Conservation (phyloP, 192 early-diverging fungal species). For the Backusella macrospora region DNA sequence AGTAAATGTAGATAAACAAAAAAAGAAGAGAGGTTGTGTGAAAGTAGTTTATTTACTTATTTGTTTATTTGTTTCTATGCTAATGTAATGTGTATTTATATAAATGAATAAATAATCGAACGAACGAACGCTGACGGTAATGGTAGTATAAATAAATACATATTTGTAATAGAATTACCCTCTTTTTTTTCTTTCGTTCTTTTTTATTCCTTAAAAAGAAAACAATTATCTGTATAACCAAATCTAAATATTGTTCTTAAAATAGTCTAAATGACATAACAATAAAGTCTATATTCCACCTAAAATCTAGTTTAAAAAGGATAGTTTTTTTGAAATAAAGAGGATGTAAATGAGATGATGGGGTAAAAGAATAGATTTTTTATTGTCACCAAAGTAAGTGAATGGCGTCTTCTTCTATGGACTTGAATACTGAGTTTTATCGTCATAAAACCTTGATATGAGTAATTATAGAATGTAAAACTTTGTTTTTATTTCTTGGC, state of each 20-base stretch:
- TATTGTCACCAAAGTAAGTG: too few species aligned
- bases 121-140: not conserved
- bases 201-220: not conserved
- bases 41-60: not conserved
- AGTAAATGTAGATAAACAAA: not conserved
- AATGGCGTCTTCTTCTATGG: too few species aligned
- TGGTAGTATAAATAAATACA: not conserved
- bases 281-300: not conserved
- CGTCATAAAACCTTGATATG: not conserved
- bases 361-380: too few species aligned
- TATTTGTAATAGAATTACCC: not conserved
- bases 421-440: not conserved
- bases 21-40: too few species aligned
- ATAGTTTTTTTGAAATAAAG: too few species aligned
- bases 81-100: not conserved
- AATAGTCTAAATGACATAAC: not conserved
- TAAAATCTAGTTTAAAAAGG: too few species aligned
- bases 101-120: too few species aligned
- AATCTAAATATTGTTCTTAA: not conserved
- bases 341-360: too few species aligned
- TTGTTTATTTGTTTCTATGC: constrained; percentile 7
- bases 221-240: not conserved
- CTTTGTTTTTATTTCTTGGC: not conserved
- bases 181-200: too few species aligned
- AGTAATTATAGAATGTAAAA: not conserved